These are phyloP conservation scores for Leptographium flavum DNA, from an alignment of 2,329 filamentous ascomycete species.

Conservation along the genomic window DNA sequence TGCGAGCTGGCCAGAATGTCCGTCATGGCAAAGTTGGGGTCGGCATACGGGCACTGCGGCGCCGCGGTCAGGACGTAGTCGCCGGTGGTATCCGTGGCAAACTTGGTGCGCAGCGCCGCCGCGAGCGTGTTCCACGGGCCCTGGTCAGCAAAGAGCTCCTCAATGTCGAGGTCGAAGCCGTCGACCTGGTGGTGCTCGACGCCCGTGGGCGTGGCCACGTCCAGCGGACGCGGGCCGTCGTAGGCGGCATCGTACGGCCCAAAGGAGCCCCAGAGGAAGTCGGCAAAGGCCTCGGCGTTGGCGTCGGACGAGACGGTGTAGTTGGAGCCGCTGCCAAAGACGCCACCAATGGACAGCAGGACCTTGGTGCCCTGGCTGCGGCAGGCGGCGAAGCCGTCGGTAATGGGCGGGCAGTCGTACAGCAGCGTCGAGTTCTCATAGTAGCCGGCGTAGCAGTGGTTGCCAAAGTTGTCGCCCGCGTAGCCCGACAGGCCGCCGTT, in stretches of 20 bases:
- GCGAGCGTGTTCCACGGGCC: slow-evolving; percentile 8
- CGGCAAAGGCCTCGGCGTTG: slow-evolving; percentile 20
- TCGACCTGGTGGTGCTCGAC: slow-evolving; percentile 27
- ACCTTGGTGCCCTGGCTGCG: slow-evolving; percentile 47
- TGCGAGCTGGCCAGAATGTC: slow-evolving; percentile 22
- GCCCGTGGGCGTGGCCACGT: slow-evolving; percentile 9
- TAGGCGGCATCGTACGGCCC: slow-evolving; percentile 19
- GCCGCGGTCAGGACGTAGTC: slow-evolving; percentile 30
- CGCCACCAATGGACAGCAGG: slow-evolving; percentile 49
- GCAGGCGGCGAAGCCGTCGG: slow-evolving; percentile 28
- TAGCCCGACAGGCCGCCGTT: slow-evolving; percentile 18
- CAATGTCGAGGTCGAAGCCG: slow-evolving; percentile 37
- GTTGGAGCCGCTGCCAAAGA: slow-evolving; percentile 15
- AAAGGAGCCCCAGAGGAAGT: slow-evolving; percentile 24
- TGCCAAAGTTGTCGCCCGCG: slow-evolving; percentile 24
- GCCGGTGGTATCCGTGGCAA: slow-evolving; percentile 9
- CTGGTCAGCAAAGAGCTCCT: slow-evolving; percentile 16
- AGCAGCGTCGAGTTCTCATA: slow-evolving; percentile 20
- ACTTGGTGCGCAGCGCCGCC: slow-evolving; percentile 6
- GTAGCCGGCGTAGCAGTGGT: slow-evolving; percentile 20
- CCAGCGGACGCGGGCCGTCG: slow-evolving; percentile 27
- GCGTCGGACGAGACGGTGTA: slow-evolving; percentile 19
- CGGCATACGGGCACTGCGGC: slow-evolving; percentile 27
- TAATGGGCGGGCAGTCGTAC: slow-evolving; percentile 18
- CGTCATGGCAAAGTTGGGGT: slow-evolving; percentile 27